Evolutionary conservation across 805 yeast species (phyloP), one percentile per base, ranked within the genome.

Genomic region (Saccharomyces jurei): DNA sequence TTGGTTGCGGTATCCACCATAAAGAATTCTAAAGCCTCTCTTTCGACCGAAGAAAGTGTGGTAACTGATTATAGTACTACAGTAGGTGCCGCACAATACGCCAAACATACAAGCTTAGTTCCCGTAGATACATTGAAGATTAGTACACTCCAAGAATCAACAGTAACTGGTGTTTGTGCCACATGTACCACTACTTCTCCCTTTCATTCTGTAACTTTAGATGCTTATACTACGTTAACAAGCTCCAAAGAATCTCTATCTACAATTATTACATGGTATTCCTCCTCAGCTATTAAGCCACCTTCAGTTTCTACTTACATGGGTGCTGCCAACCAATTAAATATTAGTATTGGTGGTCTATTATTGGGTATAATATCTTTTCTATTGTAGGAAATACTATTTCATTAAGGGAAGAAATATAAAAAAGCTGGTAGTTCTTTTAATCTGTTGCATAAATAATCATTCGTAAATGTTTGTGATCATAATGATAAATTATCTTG

Each of bases 251-350:
- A 22, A 17, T 17, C 44, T 36, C 44, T 36, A 17, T n/a, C 44
- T 6, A 36, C 25, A 36, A 17, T 36, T n/a, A 17, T 21, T 36
- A 17, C 44, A 6, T 36, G 44, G 44, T 36, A 36, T 36, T 36
- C 44, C 22, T 36, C 44, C 21, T 36, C 44, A n/a, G 8, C 44
- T 8, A 21, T 9, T 10, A 36, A 36, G 25, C 44, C 25, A 6
- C 44, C 44, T 36, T 5, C 49, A 10, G 3, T 52, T 27, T 27
- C 49, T 9, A 36, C 46, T 46, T 63, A 58, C 44, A 56, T 58
- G 47, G 66, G 53, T 49, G 50, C 52, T 31, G 62, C 64, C 6
- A 50, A 51, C 31, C 56, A 56, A 32, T 30, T 63, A 41, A 53
- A 54, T 14, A 10, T 52, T 14, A 56, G 60, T 14, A 27, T 63